Conservation (phyloP, 345 rosid genomes). For the Trapa incisa region DNA sequence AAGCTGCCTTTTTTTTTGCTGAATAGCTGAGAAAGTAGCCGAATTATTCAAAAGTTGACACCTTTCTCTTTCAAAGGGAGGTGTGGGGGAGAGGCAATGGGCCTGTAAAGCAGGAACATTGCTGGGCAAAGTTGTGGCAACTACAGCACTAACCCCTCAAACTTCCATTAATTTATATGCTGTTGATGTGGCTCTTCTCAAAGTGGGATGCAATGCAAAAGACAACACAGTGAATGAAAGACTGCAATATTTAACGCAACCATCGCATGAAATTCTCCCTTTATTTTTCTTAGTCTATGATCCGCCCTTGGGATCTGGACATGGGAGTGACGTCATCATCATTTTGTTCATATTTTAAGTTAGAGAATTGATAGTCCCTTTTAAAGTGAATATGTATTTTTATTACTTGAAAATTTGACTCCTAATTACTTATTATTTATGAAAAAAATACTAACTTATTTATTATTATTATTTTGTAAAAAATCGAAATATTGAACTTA, state of each 20-base stretch:
- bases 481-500: too few species aligned
- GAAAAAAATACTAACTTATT: too few species aligned
- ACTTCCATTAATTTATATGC: conserved; percentile 1
- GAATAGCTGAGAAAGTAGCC: neutral
- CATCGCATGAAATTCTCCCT: neutral
- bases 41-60: neutral
- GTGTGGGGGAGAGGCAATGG: neutral
- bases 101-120: conserved; percentile 29
- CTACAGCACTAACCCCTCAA: neutral
- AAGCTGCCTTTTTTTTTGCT: too few species aligned
- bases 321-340: conserved; percentile 9
- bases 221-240: neutral
- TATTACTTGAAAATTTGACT: too few species aligned
- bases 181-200: neutral
- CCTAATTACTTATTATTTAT: too few species aligned
- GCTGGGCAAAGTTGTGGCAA: conserved; percentile 13
- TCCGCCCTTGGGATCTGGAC: conserved; percentile 30
- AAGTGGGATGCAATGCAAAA: neutral
- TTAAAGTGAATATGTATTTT: too few species aligned
- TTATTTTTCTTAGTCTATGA: conserved; percentile 8
- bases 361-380: too few species aligned
- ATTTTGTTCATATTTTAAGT: conserved; percentile 9
- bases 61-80: neutral
- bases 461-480: too few species aligned
- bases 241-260: neutral